Base-by-base conservation (phyloP, 2,329 filamentous ascomycete species). In the Penicillium griseofulvum region DNA sequence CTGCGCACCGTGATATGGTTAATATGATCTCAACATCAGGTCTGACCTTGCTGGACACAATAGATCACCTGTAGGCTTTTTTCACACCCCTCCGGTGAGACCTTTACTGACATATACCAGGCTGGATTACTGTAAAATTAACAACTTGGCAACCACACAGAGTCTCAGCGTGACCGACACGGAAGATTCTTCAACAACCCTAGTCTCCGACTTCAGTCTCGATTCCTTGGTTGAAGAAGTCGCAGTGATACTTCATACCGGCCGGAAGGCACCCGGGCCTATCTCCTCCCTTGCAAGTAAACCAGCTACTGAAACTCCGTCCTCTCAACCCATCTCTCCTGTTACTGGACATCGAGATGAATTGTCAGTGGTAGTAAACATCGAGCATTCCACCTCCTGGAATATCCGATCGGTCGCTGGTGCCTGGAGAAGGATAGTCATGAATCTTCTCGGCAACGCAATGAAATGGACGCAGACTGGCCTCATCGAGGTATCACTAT, bases 11-110 rank as follows among this genome's bases (percentile, higher is more conserved):
- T 53, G 76, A 71, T 28, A 72, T 81, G 39, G 70, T 79, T 0
- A 76, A 74, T 4, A 81, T 78, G 60, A 71, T 82, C 8, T 77
- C 80, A 22, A 76, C 73, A 0, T 83, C 80, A 36, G 80, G 79
- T 0, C 66, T 75, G 12, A 83, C 80, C 3, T 63, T 83, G 5
- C 62, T 83, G n/a, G 80, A 80, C 36, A 81, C 80, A 7, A 72
- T 73, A 49, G 69, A 74, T 56, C 69, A 74, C 42, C 42, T 70
- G 65, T 73, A 50, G 46, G 68, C 59, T 19, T 5, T 10, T 8
- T 6, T 7, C 3, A 6, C 22, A 14, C 5, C 9, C 1, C 2
- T n/a, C 12, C 12, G 16, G 2, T 1, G 24, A n/a, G 17, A 4
- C 2, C 1, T 45, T 29, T 11, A 31, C 53, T 66, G 29, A 65